Percentiles rank a stretch among this genome's conserved stretches.
Evolutionary conservation across 768 basidiomycete species (phyloP).

Genomic region (Mycena olivaceomarginata): DNA sequence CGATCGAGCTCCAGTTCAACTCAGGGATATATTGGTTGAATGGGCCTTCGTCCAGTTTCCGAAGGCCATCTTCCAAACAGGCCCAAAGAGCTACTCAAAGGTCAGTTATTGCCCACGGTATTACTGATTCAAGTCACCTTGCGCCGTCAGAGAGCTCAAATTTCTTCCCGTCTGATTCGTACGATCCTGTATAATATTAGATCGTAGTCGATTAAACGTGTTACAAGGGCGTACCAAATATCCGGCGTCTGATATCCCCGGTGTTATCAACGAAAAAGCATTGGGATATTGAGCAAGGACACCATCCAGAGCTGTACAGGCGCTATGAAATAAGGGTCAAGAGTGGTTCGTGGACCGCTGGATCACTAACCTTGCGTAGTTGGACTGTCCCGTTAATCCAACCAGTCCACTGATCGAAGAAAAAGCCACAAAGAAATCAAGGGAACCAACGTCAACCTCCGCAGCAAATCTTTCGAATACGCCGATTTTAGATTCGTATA

Average conservation of each 20-base stretch:
- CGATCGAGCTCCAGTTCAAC: constrained; percentile 12
- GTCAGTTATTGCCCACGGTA: not conserved
- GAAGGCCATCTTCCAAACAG: constrained; percentile 17
- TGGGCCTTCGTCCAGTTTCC: constrained; percentile 4
- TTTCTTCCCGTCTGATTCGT: not conserved
- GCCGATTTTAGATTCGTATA: constrained; percentile 17
- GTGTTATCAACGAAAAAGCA: constrained; percentile 34
- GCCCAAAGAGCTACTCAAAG: not conserved
- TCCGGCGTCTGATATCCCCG: constrained; percentile 19
- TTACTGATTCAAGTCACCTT: not conserved
- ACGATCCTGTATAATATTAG: too few species aligned
- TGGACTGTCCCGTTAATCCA: constrained; percentile 14
- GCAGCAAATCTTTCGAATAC: constrained; percentile 7
- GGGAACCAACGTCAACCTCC: not conserved
- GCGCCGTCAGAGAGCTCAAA: not conserved
- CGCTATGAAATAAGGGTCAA: not conserved
- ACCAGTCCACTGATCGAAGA: constrained; percentile 27
- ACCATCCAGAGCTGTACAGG: constrained; percentile 24
- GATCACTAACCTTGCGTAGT: constrained; percentile 23
- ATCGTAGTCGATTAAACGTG: too few species aligned
- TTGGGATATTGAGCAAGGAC: constrained; percentile 16
- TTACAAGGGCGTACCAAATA: not conserved
- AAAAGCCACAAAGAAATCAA: constrained; percentile 27
- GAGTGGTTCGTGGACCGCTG: not conserved
- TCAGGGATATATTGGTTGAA: constrained; percentile 32